These are phyloP conservation scores for Tolypocladium endophyticum DNA, from an alignment of 2,329 filamentous ascomycete species.

Conservation along the genomic window DNA sequence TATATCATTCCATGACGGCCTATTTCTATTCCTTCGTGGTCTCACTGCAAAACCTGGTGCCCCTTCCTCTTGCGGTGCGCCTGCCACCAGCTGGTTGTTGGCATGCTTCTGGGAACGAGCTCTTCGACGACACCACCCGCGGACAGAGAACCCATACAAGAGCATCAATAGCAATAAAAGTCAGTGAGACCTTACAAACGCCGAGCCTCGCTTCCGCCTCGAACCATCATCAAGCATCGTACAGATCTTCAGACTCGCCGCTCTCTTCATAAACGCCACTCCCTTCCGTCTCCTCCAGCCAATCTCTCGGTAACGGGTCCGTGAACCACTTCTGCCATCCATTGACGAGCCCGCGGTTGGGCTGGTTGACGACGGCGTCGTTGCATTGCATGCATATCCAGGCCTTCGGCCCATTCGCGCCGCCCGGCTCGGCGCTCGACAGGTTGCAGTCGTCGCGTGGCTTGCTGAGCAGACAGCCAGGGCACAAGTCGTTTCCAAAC, in stretches of 20 bases:
- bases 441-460: background rate
- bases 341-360: background rate
- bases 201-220: background rate
- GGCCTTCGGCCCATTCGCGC: slow-evolving; percentile 2
- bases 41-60: background rate
- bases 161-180: background rate
- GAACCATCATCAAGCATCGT: background rate
- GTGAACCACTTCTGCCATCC: background rate
- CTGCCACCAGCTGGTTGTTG: background rate
- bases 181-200: background rate
- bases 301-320: background rate
- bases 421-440: background rate
- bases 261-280: background rate
- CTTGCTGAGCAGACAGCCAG: slow-evolving; percentile 16
- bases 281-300: background rate
- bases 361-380: slow-evolving; percentile 4
- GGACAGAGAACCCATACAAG: background rate
- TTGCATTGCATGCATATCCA: slow-evolving; percentile 25
- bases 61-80: background rate
- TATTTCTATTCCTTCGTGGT: background rate
- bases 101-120: background rate
- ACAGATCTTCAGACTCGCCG: background rate
- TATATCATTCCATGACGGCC: background rate
- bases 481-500: slow-evolving; percentile 17
- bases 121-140: background rate